Base-by-base conservation (phyloP, 768 basidiomycete species). In the Suillus subalutaceus region DNA sequence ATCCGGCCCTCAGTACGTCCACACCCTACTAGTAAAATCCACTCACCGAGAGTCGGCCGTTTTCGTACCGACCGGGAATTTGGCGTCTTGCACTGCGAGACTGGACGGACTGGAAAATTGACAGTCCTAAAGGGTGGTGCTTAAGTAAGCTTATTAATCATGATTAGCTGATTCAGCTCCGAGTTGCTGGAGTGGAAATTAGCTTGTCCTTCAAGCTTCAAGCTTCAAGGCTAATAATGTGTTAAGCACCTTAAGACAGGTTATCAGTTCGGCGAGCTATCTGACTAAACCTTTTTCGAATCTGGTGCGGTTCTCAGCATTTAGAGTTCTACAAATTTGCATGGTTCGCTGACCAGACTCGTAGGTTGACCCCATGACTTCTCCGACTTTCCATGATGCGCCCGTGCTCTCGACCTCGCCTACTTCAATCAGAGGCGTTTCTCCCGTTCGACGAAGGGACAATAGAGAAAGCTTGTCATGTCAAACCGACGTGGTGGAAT, bases 401-500 rank as follows among this genome's bases (percentile, higher is more conserved):
- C 69, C 65, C 2, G 67, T 73, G 38, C 66, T 81, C 15, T 77
- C 82, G 48, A 74, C 64, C 4, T 86, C 86, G 6, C 84, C 86
- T 9, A 65, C 79, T n/a, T 82, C 85, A 20, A 71, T 80, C 44
- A 66, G 73, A 50, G 78, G 74, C 9, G 65, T 75, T 20, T 85
- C 85, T 30, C 81, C 83, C 12, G 69, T 78, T 46, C 79, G 78
- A 58, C 78, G 82, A 55, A 75, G 82, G 37, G 66, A 68, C 20
- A 68, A 75, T 46, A 35, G 66, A 15, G 74, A 75, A 37, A 80
- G 79, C 64, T 63, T 74, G 60, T 84, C 74, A 62, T 85, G 81
- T 44, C 77, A 76, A 38, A 81, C 79, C 58, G 79, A 82, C 48
- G 72, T 80, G 62, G 77, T 79, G 66, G 83, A 87, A 52, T 68